These are phyloP conservation scores for Salvia splendens DNA, from an alignment of 257 asterid genomes.

Conservation along the genomic window DNA sequence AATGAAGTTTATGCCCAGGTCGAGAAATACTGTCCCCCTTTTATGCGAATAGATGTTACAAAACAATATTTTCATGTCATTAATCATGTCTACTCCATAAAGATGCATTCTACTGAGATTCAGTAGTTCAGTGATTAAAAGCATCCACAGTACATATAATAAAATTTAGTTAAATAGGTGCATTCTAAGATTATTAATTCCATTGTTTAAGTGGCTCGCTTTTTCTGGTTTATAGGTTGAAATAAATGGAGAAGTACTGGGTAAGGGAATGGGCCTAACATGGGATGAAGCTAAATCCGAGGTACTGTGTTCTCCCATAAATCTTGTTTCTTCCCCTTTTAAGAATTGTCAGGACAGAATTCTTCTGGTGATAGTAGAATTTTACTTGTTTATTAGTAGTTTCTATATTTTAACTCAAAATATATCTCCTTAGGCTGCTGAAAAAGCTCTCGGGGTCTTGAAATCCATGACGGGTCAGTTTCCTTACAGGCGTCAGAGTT, in stretches of 20 bases:
- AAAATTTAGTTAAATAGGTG: background rate
- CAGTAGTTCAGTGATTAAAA: too few relatives aligned
- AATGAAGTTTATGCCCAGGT: constrained; percentile 88
- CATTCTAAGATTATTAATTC: constrained; percentile 18
- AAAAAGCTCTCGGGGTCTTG: constrained; percentile 73
- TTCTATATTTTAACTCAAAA: background rate
- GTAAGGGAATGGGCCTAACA: constrained; percentile 80
- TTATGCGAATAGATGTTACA: too few relatives aligned
- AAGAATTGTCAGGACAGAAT: background rate
- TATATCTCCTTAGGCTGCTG: constrained; percentile 70
- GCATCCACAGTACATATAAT: background rate
- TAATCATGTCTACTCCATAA: background rate
- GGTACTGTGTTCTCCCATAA: constrained; percentile 43
- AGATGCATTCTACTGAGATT: background rate
- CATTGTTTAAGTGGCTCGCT: background rate
- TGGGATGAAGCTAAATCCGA: constrained; percentile 91
- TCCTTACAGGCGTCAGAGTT: constrained; percentile 70
- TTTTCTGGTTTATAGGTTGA: constrained; percentile 55
- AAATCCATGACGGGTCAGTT: constrained; percentile 63
- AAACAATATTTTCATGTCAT: background rate
- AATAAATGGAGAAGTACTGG: constrained; percentile 83
- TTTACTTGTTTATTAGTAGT: too few relatives aligned
- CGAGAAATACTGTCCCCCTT: background rate
- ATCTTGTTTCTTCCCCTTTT: background rate
- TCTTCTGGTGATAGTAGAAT: background rate